Evolutionary conservation across 352 stramenopile species (phyloP).

Genomic region (Globisporangium emineosum): DNA sequence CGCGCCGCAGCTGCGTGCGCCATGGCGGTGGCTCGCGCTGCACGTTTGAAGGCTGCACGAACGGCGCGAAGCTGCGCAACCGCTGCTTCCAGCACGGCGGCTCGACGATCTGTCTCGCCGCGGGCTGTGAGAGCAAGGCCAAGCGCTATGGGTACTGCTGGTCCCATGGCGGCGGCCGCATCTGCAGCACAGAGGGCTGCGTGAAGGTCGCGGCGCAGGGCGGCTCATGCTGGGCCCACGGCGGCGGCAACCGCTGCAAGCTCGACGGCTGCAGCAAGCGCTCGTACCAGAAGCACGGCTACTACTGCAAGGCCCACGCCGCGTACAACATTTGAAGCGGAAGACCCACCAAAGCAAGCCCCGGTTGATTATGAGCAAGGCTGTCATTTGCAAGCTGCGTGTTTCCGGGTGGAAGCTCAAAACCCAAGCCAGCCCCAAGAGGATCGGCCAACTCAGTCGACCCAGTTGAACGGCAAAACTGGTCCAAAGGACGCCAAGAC

Average conservation of each 20-base stretch:
- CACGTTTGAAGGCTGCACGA: constrained; percentile 28
- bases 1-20: constrained; percentile 33
- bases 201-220: constrained; percentile 36
- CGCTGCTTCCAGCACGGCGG: constrained; percentile 43
- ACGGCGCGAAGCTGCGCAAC: constrained; percentile 41
- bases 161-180: constrained; percentile 37
- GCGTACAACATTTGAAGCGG: constrained; percentile 21
- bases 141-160: constrained; percentile 44
- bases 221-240: constrained; percentile 40
- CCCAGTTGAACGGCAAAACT: too few species aligned
- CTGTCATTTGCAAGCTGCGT: too few species aligned
- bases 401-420: too few species aligned
- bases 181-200: constrained; percentile 35
- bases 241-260: constrained; percentile 42
- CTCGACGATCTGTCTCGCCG: constrained; percentile 32
- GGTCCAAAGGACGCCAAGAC: too few species aligned
- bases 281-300: constrained; percentile 48
- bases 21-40: constrained; percentile 41
- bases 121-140: constrained; percentile 32
- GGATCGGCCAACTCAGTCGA: too few species aligned
- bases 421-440: too few species aligned
- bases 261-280: constrained; percentile 43
- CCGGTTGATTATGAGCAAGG: too few species aligned
- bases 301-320: constrained; percentile 43
- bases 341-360: too few species aligned